Conservation (phyloP, 805 yeast genomes). For the Grigorovia humatica region DNA sequence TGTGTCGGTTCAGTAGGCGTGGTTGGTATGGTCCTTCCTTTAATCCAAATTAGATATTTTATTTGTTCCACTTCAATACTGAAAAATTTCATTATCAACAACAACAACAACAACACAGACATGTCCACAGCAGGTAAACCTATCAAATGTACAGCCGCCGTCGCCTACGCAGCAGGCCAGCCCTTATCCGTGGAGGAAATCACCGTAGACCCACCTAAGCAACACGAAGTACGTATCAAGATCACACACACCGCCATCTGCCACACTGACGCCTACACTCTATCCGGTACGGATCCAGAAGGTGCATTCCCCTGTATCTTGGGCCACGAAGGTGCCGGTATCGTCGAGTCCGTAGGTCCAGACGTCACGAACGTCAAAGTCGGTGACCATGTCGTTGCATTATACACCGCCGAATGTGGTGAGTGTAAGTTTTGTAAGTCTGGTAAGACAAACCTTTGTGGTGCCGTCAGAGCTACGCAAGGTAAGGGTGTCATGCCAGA, state of each 20-base stretch:
- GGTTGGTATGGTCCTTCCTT: no score
- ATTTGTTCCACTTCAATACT: neutral
- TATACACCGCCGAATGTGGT: constrained; percentile 94
- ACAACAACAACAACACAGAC: no score
- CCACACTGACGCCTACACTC: constrained; percentile 96
- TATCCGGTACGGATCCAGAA: constrained; percentile 92
- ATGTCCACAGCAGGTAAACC: constrained; percentile 30
- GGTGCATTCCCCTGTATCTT: constrained; percentile 88
- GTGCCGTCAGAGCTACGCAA: constrained; percentile 92
- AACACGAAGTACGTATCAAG: constrained; percentile 94
- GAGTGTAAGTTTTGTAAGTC: constrained; percentile 91
- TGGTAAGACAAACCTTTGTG: constrained; percentile 95
- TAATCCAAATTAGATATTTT: neutral
- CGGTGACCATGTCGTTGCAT: constrained; percentile 89
- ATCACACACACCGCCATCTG: constrained; percentile 87
- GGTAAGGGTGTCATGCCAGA: constrained; percentile 99
- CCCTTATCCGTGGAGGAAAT: constrained; percentile 76
- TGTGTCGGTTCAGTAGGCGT: no score
- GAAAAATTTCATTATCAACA: neutral
- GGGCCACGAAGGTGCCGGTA: constrained; percentile 98
- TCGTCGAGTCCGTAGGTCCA: constrained; percentile 90
- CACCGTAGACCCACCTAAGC: constrained; percentile 88
- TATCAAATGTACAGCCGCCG: constrained; percentile 89
- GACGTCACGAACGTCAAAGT: constrained; percentile 82
- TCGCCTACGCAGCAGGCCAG: constrained; percentile 92